Conservation (phyloP, 176 grass and related monocot species). For the Thinopyrum elongatum region DNA sequence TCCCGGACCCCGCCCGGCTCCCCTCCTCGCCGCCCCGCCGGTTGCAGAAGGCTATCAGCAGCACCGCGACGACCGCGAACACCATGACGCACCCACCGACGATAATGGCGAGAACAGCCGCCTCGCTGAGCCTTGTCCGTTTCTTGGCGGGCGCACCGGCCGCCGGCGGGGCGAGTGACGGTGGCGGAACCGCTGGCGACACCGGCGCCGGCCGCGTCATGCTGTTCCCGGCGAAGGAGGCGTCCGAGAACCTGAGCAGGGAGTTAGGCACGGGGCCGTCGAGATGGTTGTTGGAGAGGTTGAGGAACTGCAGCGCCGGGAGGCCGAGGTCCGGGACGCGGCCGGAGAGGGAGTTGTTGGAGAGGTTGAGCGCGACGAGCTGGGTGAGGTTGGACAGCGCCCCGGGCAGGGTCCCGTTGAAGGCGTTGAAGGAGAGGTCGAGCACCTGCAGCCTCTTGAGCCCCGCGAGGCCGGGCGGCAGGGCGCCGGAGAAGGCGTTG, state of each 20-base stretch:
- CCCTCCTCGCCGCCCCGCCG: constrained; percentile 22
- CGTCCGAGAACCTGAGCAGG: constrained; percentile 39
- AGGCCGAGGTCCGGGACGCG: constrained; percentile 65
- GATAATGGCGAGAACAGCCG: constrained; percentile 67
- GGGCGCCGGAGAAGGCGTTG: constrained; percentile 64
- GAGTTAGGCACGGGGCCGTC: constrained; percentile 54
- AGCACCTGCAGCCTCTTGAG: constrained; percentile 48
- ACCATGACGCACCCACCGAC: constrained; percentile 49
- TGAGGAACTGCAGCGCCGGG: constrained; percentile 56
- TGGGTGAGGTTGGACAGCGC: constrained; percentile 52
- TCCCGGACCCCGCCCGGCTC: background rate
- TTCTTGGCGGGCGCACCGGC: background rate
- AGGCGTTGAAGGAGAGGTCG: constrained; percentile 87
- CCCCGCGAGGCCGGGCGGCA: background rate
- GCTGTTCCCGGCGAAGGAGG: constrained; percentile 59
- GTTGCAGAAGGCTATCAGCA: constrained; percentile 59
- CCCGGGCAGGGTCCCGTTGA: constrained; percentile 42
- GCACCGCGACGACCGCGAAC: constrained; percentile 40
- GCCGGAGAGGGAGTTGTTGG: constrained; percentile 89
- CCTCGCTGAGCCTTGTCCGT: constrained; percentile 43
- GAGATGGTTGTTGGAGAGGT: constrained; percentile 79
- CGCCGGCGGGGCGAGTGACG: background rate
- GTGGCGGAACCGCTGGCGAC: background rate
- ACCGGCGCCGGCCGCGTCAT: background rate
- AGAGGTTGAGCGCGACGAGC: constrained; percentile 70